Evolutionary conservation across 768 basidiomycete species (phyloP), one percentile per base, ranked within the genome.

Genomic region (Calocybe gangraenosa): DNA sequence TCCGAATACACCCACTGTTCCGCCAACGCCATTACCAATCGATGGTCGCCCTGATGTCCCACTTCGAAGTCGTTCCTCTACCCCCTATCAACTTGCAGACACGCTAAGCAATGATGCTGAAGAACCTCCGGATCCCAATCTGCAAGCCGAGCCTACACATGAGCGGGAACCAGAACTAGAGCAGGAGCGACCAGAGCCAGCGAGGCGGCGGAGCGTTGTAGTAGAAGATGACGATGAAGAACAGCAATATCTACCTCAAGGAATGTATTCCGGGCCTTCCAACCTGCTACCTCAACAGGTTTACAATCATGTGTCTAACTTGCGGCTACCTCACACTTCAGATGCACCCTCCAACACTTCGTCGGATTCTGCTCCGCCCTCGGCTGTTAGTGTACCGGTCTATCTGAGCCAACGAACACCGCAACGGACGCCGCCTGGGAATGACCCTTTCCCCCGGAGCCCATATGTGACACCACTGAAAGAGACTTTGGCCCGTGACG

Each of bases 401-500:
- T 81, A 74, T 68, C 65, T 58, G 45, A 66, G 58, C 46, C 68
- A 59, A 53, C 73, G 64, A 49, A 67, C 73, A 2, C 71, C 75
- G 10, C 68, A 59, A 53, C 72, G 64, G 50, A 67, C 73, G 4
- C 71, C 76, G 13, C 78, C 79, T 20, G 70, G 76, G 48, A 76
- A 75, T 46, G 86, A 87, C 40, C 44, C 62, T 11, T 81, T 82
- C 62, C 77, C 82, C 5, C 77, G 71, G 21, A 90, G 84, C 59
- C 85, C 87, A 11, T 88, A 87, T 55, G 76, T 75, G 9, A 81
- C 80, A 2, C 88, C 86, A 0, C 58, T 85, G 41, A 81, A 78
- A 61, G 88, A 89, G 61, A 70, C 72, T 34, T 63, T 70, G 30
- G 61, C 74, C 22, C 71, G 68, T 39, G 73, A 80, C 18, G 84